Evolutionary conservation across 1,284 basidiomycete genomes (phyloP).

Genomic region (Cryptococcus maquisensis): DNA sequence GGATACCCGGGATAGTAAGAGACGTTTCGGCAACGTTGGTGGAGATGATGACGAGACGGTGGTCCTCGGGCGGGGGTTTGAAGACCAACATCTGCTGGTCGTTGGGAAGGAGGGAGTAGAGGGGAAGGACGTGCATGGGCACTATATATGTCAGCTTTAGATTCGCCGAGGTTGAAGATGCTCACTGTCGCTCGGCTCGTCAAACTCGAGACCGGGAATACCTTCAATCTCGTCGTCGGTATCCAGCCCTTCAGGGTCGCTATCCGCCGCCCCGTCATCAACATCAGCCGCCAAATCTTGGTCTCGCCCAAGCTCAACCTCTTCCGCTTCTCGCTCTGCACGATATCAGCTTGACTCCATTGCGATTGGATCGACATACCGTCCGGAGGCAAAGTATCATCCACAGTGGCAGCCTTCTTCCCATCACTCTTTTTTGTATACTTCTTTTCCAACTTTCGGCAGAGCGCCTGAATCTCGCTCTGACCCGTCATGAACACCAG

Average conservation of each 20-base stretch:
- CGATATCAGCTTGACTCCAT: slow-evolving; percentile 53
- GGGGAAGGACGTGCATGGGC: slow-evolving; percentile 66
- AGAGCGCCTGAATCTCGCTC: slow-evolving; percentile 65
- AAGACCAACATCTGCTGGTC: slow-evolving; percentile 74
- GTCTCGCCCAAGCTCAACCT: slow-evolving; percentile 46
- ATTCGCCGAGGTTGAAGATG: not conserved
- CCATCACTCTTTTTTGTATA: slow-evolving; percentile 50
- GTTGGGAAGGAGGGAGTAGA: slow-evolving; percentile 67
- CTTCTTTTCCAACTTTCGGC: slow-evolving; percentile 67
- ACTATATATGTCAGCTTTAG: slow-evolving; percentile 46
- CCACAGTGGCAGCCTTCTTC: slow-evolving; percentile 5
- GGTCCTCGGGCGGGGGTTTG: slow-evolving; percentile 59
- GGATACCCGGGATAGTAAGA: slow-evolving; percentile 70
- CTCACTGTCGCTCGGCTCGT: slow-evolving; percentile 49
- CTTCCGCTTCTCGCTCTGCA: slow-evolving; percentile 47
- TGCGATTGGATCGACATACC: slow-evolving; percentile 49
- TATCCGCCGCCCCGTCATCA: slow-evolving; percentile 48
- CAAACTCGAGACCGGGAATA: slow-evolving; percentile 36
- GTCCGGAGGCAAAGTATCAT: slow-evolving; percentile 22
- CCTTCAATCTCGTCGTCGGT: slow-evolving; percentile 50
- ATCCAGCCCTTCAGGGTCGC: slow-evolving; percentile 49
- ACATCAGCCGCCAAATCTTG: slow-evolving; percentile 52
- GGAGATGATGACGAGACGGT: slow-evolving; percentile 66
- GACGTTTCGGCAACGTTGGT: slow-evolving; percentile 79
- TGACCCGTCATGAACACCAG: slow-evolving; percentile 75